Evolutionary conservation across 805 yeast species (phyloP), one percentile per base, ranked within the genome.

Genomic region (Isabelozyma gotoi): DNA sequence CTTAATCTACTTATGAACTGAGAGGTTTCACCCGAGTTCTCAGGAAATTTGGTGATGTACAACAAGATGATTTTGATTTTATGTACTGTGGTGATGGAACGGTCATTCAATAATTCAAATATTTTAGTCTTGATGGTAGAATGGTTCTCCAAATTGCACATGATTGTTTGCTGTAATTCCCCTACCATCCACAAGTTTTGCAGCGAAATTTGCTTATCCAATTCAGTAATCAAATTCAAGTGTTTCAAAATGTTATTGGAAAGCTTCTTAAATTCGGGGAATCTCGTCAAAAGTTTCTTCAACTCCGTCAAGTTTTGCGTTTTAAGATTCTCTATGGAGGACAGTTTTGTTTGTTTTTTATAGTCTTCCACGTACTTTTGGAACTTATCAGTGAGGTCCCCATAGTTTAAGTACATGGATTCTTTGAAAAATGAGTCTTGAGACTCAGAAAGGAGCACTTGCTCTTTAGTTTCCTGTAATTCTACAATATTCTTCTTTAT

Each of bases 201-300:
- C 16, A 64, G 56, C 24, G 83, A 80, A 33, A 94, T 86, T 47
- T 78, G 77, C 45, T 84, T 79, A 56, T 90, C 95, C 42, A 94
- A 77, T 57, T 92, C 97, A 18, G 92, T 80, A 6, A 92, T 91
- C 17, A 94, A 74, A 16, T 95, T 81, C 77, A 94, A 90, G 64
- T 94, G 99, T 57, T 92, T 94, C 21, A 95, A 79, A 8, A 94
- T 89, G 60, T 91, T 92, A 27, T 88, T 82, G 8, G 96, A 86
- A 27, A 92, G 71, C 58, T 87, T 89, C 52, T 89, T 84, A 62
- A 88, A 91, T 60, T 94, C 99, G 1, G 99, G 99, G 56, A 86
- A 90, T 49, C 88, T 88, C 45, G 91, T 96, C 44, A 94, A 82
- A 56, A 92, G 88, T 53, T 82, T 81, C 63, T 92, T 94, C 81